Conservation (phyloP, 352 stramenopile species). For the Phytophthora capsici region DNA sequence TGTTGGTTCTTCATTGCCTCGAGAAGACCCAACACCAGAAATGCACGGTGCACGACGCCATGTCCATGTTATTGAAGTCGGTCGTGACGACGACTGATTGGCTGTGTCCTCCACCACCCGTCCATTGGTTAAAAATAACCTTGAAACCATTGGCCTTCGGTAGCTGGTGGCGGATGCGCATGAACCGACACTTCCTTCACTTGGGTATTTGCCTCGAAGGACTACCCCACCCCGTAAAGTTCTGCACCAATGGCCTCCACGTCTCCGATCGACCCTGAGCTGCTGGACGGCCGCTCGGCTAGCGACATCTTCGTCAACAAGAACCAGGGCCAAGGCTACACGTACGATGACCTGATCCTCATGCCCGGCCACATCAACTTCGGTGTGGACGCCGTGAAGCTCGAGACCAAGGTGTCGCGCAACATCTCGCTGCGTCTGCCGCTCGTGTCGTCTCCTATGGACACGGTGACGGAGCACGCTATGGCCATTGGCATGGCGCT, state of each 20-base stretch:
- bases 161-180: slow-evolving; percentile 11
- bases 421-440: slow-evolving; percentile 97
- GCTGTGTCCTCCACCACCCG: slow-evolving; percentile 1
- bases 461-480: slow-evolving; percentile 99
- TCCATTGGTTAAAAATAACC: slow-evolving; percentile 52
- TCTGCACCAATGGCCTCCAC: slow-evolving; percentile 22
- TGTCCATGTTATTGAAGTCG: slow-evolving; percentile 1
- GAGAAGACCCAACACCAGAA: neutral
- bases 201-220: slow-evolving; percentile 42
- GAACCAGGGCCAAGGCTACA: slow-evolving; percentile 85
- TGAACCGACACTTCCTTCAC: slow-evolving; percentile 44
- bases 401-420: slow-evolving; percentile 93
- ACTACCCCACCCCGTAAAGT: neutral
- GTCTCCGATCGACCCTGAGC: slow-evolving; percentile 49
- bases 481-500: slow-evolving; percentile 99
- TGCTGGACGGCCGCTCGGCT: slow-evolving; percentile 79
- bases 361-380: slow-evolving; percentile 82
- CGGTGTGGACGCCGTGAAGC: slow-evolving; percentile 86
- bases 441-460: slow-evolving; percentile 99
- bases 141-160: slow-evolving; percentile 54
- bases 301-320: slow-evolving; percentile 89
- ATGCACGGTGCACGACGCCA: neutral
- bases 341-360: slow-evolving; percentile 86
- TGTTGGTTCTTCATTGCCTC: slow-evolving; percentile 12
- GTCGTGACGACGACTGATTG: slow-evolving; percentile 11